A percentile compares a stretch with the other conserved stretches of the same genome.
phyloP scores from a whole-genome alignment of 768 basidiomycete genomes.

The Tylopilus vinaceipallidus region DNA sequence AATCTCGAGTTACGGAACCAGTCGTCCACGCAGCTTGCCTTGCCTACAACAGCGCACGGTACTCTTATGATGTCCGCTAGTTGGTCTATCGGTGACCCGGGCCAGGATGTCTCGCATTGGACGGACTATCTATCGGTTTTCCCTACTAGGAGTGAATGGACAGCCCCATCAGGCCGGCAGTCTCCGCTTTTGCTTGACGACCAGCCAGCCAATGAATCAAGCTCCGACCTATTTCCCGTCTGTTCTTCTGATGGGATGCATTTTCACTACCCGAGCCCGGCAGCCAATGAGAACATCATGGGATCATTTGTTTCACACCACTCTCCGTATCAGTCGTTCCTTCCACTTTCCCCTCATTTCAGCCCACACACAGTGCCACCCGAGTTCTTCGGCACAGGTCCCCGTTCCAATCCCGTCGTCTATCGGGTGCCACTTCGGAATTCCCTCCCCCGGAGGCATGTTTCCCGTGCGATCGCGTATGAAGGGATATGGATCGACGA shows the following conservation, averaged over 20 bases:
- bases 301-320: neutral
- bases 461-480: slow-evolving; percentile 4
- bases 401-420: neutral
- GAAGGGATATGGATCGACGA: slow-evolving; percentile 11
- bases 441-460: neutral
- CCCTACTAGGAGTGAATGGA: neutral
- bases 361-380: neutral
- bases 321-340: neutral
- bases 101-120: neutral
- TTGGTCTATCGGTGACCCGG: neutral
- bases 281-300: neutral
- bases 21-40: neutral
- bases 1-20: neutral
- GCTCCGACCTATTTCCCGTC: too few relatives aligned
- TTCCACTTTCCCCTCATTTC: neutral
- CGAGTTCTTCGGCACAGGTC: neutral
- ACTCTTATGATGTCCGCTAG: neutral
- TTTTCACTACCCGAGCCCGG: neutral
- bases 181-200: neutral
- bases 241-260: neutral
- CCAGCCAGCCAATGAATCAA: neutral
- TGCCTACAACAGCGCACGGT: neutral
- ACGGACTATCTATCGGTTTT: neutral
- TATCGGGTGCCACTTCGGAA: neutral
- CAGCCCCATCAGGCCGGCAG: neutral